Base-by-base conservation (phyloP, 139 green algal genomes). In the Klebsormidium nitens region DNA sequence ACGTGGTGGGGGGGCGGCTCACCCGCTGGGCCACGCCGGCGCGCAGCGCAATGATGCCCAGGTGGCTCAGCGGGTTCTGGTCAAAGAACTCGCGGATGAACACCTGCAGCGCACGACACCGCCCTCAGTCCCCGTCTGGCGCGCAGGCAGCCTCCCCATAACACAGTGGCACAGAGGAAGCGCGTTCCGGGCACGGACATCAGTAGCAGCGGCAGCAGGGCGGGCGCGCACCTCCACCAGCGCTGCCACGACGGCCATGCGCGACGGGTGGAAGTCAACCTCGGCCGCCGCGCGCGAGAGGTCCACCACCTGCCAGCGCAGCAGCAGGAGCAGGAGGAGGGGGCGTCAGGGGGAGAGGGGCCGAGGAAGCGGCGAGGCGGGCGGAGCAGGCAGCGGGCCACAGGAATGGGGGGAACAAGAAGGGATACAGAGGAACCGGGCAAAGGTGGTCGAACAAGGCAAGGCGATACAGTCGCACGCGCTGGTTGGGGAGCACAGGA, bases 31-130 rank as follows among this genome's bases (percentile, higher is more conserved):
- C 88, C 31, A 89, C 60, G 31, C 94, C 93, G 67, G 95, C 80
- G 36, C 91, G 86, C 73, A 93, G 68, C 19, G 93, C 66, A 38
- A 95, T 59, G 3, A 99, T 59, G 26, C 87, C 89, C 39, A 98
- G 78, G 66, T 98, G 91, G 52, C 80, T 89, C 29, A 97, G 76
- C 0, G 92, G 92, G 72, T 97, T 97, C 75, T 91, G 82, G 73
- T 98, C 91, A 62, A 98, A 98, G 78, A 95, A 99, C 58, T 90
- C 75, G 5, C 86, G 79, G 6, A 97, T 78, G 69, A 97, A 97
- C 11, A 58, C 67, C 56, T 84, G 71, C 19, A n/a, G n/a, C n/a
- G n/a, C n/a, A n/a, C n/a, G n/a, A n/a, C 42, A 50, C 42, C 42
- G 42, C 42, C 42, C 11, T 50, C 42, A n/a, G n/a, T n/a, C n/a